Conservation (phyloP, 106 monocot genomes). For the Dendrobium chrysotoxum region DNA sequence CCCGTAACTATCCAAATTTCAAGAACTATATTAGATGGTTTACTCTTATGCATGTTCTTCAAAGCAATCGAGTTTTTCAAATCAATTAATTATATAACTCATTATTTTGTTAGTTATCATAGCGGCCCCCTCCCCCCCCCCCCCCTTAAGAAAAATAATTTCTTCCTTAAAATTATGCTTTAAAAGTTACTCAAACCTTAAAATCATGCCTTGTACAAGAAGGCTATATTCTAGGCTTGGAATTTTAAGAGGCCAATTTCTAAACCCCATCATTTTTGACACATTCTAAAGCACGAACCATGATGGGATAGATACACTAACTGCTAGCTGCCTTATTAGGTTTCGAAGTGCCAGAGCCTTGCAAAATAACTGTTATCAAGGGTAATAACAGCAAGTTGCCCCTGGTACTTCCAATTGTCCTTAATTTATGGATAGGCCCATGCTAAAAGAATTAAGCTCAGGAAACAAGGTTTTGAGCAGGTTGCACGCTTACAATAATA, state of each 20-base stretch:
- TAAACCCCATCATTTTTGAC: neutral
- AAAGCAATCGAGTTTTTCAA: neutral
- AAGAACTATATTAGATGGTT: neutral
- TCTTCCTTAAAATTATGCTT: neutral
- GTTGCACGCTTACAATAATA: neutral
- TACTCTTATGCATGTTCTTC: neutral
- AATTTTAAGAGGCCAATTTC: neutral
- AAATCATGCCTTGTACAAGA: neutral
- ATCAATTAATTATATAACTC: neutral
- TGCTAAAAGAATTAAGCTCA: neutral
- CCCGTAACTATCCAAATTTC: neutral
- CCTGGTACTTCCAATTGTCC: neutral
- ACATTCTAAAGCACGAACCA: neutral
- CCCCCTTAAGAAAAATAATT: neutral
- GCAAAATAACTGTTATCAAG: neutral
- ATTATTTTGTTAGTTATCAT: neutral
- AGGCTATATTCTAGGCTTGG: neutral
- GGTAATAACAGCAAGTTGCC: neutral
- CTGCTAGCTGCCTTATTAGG: neutral
- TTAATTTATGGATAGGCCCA: neutral
- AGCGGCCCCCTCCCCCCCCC: too few relatives aligned
- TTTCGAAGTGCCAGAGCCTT: neutral
- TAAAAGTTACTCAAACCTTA: neutral
- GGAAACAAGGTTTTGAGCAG: neutral
- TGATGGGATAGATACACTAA: neutral